Conservation (phyloP, 257 asterid species). For the Eucommia ulmoides region DNA sequence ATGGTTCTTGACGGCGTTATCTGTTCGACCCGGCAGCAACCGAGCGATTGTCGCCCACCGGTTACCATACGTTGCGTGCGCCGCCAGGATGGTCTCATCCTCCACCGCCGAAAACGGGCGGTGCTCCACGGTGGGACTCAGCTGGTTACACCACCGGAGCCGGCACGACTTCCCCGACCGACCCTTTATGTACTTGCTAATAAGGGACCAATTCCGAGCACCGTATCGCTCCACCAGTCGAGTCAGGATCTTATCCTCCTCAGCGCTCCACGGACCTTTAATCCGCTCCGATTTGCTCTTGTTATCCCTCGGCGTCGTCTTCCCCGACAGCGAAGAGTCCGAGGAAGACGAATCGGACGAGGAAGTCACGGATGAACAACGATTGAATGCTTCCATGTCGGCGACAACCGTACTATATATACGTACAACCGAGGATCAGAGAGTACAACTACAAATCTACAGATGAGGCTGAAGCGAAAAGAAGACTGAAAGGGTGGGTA, state of each 20-base stretch:
- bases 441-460: not conserved
- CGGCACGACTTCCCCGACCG: conserved; percentile 76
- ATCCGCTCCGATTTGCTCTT: conserved; percentile 28
- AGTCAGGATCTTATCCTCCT: conserved; percentile 69
- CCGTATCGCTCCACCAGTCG: conserved; percentile 61
- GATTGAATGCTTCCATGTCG: conserved; percentile 26
- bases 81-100: conserved; percentile 55
- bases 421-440: no score
- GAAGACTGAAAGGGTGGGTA: not conserved
- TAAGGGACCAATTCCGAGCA: conserved; percentile 67
- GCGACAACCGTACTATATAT: no score
- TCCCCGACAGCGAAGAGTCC: conserved; percentile 29
- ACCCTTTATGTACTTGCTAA: conserved; percentile 64
- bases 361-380: conserved; percentile 41
- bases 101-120: conserved; percentile 64
- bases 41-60: conserved; percentile 89
- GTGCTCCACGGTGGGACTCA: conserved; percentile 68
- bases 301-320: conserved; percentile 17
- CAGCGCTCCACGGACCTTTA: conserved; percentile 89
- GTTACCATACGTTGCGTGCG: conserved; percentile 55
- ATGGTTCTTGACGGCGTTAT: conserved; percentile 73
- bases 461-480: not conserved
- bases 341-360: conserved; percentile 23
- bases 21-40: conserved; percentile 77
- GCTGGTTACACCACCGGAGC: conserved; percentile 85